phyloP scores from a whole-genome alignment of 306 rosid genomes.

The Dalbergia oliveri region DNA sequence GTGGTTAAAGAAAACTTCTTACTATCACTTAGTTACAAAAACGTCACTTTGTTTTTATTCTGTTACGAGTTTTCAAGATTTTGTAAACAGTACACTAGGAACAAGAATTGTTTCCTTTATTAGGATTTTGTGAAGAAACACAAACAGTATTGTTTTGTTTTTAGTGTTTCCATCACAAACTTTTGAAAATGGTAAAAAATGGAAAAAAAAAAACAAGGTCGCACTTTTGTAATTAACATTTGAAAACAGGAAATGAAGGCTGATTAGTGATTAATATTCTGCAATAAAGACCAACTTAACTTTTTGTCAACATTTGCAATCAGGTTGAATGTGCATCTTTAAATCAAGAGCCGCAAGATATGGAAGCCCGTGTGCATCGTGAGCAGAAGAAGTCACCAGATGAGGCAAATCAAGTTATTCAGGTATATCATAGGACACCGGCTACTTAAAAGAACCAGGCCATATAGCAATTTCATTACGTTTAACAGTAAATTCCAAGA shows the following conservation, averaged over 20 bases:
- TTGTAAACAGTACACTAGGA: too few relatives aligned
- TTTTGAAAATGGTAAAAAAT: too few relatives aligned
- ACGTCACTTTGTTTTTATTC: too few relatives aligned
- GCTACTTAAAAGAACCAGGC: conserved; percentile 15
- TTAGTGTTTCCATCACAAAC: too few relatives aligned
- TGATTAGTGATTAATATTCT: conserved; percentile 11
- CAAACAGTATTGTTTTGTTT: too few relatives aligned
- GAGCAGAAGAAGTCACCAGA: conserved; percentile 92
- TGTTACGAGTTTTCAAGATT: too few relatives aligned
- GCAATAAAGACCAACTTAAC: conserved; percentile 30
- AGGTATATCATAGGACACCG: conserved; percentile 61
- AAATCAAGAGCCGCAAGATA: conserved; percentile 96
- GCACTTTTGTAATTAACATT: too few relatives aligned
- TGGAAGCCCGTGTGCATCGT: conserved; percentile 87
- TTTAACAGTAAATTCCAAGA: not conserved
- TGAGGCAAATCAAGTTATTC: conserved; percentile 91
- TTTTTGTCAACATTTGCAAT: conserved; percentile 38
- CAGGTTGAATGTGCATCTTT: conserved; percentile 96
- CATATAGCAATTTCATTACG: conserved; percentile 3
- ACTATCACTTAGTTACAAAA: too few relatives aligned
- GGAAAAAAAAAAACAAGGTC: too few relatives aligned
- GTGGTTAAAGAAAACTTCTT: too few relatives aligned
- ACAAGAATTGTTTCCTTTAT: too few relatives aligned
- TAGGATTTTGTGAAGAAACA: too few relatives aligned
- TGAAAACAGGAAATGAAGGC: not conserved